Conservation (phyloP, 1,139 yeast species). For the Debaryomyces singareniensis region DNA sequence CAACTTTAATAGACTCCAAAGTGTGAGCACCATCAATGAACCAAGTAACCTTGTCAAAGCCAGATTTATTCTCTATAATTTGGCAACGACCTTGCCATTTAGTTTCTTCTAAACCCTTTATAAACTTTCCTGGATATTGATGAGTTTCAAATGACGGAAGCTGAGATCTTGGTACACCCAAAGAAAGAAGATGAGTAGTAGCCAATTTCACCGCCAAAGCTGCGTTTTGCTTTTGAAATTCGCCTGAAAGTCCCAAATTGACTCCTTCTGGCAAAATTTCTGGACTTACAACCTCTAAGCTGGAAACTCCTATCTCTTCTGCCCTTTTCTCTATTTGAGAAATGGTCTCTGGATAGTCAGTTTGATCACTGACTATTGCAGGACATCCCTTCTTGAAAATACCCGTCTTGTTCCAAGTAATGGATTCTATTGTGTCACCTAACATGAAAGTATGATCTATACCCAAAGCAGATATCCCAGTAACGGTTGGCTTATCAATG, state of each 20-base stretch:
- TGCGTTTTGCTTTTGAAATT: slow-evolving; percentile 81
- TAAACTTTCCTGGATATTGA: slow-evolving; percentile 49
- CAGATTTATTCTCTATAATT: slow-evolving; percentile 39
- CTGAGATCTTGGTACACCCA: slow-evolving; percentile 29
- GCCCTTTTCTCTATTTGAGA: slow-evolving; percentile 58
- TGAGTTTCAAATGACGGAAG: slow-evolving; percentile 19
- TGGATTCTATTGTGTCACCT: slow-evolving; percentile 82
- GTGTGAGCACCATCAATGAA: slow-evolving; percentile 96
- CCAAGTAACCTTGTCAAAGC: slow-evolving; percentile 56
- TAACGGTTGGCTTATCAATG: slow-evolving; percentile 69
- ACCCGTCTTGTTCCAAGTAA: slow-evolving; percentile 96
- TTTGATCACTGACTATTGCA: slow-evolving; percentile 61
- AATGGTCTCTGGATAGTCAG: slow-evolving; percentile 46
- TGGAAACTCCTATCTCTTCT: slow-evolving; percentile 46
- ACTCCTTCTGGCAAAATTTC: slow-evolving; percentile 22
- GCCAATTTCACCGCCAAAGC: slow-evolving; percentile 80
- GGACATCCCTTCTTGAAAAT: slow-evolving; percentile 67
- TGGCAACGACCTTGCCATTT: slow-evolving; percentile 97
- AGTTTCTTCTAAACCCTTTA: slow-evolving; percentile 61
- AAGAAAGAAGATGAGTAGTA: slow-evolving; percentile 48
- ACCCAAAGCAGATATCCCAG: slow-evolving; percentile 84
- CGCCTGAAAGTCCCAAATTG: slow-evolving; percentile 77
- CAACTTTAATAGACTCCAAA: slow-evolving; percentile 72
- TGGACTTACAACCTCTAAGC: slow-evolving; percentile 45
- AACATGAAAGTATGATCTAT: slow-evolving; percentile 89